These are phyloP conservation scores for Durio zibethinus DNA, from an alignment of 345 rosid genomes.

Conservation along the genomic window DNA sequence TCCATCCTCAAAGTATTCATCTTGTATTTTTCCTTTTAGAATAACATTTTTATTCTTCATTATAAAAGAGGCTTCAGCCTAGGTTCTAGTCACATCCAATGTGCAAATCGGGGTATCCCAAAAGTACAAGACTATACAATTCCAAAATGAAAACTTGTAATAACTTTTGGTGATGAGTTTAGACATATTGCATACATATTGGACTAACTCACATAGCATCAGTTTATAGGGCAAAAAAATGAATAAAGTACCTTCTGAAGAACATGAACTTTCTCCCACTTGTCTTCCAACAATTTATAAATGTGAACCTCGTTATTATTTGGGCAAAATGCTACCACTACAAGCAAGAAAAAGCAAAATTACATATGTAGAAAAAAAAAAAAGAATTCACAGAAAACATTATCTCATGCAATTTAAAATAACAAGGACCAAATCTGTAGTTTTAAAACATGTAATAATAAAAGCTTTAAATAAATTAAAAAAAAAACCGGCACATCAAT, in stretches of 20 bases:
- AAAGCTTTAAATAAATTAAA: background rate
- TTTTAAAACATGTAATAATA: background rate
- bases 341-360: slow-evolving; percentile 15
- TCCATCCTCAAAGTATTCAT: background rate
- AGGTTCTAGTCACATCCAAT: slow-evolving; percentile 2
- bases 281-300: slow-evolving; percentile 61
- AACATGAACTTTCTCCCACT: slow-evolving; percentile 87
- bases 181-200: background rate
- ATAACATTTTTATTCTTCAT: background rate
- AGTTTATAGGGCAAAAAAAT: background rate
- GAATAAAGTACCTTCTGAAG: slow-evolving; percentile 33
- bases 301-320: slow-evolving; percentile 93
- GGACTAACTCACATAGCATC: background rate
- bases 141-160: background rate
- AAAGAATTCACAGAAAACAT: background rate
- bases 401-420: background rate
- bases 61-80: background rate
- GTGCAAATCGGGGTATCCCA: background rate
- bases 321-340: slow-evolving; percentile 95
- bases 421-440: background rate
- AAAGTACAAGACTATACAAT: background rate
- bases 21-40: background rate
- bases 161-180: background rate
- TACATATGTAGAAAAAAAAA: background rate
- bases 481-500: background rate